Percentiles rank a stretch among this genome's conserved stretches.
Conservation (phyloP, 2,329 filamentous ascomycete genomes). For the Didymella pinodella region DNA sequence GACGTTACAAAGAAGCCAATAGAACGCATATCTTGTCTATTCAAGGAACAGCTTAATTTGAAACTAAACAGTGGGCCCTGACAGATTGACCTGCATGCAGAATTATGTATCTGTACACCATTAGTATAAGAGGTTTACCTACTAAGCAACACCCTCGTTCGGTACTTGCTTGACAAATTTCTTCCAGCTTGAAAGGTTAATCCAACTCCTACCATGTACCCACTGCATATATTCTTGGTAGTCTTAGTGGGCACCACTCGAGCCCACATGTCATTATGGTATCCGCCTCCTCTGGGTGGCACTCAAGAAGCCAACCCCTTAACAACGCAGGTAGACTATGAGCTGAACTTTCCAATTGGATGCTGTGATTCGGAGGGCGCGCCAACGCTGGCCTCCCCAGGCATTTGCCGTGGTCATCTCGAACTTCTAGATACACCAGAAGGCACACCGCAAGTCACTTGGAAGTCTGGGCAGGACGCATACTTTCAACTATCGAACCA, state of each 20-base stretch:
- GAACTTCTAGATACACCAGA: constrained; percentile 51
- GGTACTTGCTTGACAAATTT: constrained; percentile 1
- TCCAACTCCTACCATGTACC: not conserved
- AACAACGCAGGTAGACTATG: constrained; percentile 11
- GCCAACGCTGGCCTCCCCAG: constrained; percentile 29
- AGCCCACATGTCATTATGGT: constrained; percentile 52
- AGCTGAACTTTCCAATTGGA: constrained; percentile 53
- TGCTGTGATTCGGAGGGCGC: constrained; percentile 48
- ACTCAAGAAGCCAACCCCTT: constrained; percentile 51
- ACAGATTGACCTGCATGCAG: no score
- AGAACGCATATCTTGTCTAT: no score
- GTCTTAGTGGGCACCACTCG: constrained; percentile 21
- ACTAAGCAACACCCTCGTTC: not conserved
- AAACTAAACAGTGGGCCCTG: no score
- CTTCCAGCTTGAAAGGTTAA: not conserved
- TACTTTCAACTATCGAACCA: constrained; percentile 42
- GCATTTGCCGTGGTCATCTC: constrained; percentile 53
- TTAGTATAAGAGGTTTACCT: no score
- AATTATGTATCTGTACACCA: no score
- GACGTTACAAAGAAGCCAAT: no score
- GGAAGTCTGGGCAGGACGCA: no score
- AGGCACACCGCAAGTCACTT: constrained; percentile 50
- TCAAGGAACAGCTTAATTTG: no score
- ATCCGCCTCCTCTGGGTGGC: constrained; percentile 52
- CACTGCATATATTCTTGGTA: constrained; percentile 16